Evolutionary conservation across 2,329 filamentous ascomycete species (phyloP).

Genomic region (Alternaria incomplexa): DNA sequence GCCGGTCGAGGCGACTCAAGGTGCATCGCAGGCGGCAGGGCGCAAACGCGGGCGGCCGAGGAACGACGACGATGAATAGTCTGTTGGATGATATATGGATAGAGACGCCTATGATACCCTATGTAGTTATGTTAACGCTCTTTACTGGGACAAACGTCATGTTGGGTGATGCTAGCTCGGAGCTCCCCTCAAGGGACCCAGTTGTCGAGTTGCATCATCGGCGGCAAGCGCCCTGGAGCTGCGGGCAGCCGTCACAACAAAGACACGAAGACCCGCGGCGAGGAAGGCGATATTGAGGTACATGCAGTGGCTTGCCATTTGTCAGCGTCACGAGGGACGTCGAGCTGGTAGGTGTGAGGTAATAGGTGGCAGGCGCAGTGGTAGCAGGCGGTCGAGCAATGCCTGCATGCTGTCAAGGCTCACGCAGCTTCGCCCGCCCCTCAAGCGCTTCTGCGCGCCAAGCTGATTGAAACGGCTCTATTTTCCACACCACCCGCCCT

Average conservation of each 20-base stretch:
- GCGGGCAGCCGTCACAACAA: neutral
- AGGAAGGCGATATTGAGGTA: neutral
- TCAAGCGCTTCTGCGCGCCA: constrained; percentile 16
- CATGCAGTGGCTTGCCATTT: neutral
- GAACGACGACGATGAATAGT: constrained; percentile 12
- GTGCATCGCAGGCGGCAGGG: constrained; percentile 12
- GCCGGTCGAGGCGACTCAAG: constrained; percentile 6
- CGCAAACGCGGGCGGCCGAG: constrained; percentile 26
- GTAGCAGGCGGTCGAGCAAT: constrained; percentile 2
- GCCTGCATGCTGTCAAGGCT: constrained; percentile 12
- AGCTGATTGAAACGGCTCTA: constrained; percentile 20
- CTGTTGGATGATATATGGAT: neutral
- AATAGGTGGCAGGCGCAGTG: neutral
- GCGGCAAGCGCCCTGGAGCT: neutral
- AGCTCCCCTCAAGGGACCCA: constrained; percentile 6
- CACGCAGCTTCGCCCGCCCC: constrained; percentile 1
- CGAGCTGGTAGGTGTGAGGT: neutral
- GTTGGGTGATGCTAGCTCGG: neutral
- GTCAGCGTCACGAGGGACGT: constrained; percentile 7
- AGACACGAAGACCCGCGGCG: neutral
- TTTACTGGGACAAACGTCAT: neutral
- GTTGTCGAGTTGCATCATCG: constrained; percentile 11
- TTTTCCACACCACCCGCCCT: constrained; percentile 20
- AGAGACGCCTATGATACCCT: neutral
- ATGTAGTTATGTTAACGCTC: neutral